These are phyloP conservation scores for Kodamaea jinghongensis DNA, from an alignment of 805 yeast species.

Conservation along the genomic window DNA sequence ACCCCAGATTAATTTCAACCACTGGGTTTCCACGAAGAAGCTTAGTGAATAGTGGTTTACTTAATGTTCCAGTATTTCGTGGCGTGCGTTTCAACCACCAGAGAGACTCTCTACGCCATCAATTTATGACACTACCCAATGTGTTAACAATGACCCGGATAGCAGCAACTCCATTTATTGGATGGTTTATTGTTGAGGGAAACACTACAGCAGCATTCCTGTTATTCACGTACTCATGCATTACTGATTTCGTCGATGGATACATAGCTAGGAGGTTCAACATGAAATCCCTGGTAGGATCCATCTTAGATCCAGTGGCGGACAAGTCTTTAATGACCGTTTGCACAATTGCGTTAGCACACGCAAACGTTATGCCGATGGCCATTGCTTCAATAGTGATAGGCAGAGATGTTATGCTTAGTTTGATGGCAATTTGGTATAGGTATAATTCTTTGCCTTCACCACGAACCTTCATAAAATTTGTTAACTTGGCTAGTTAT, in stretches of 20 bases:
- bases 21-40: too few relatives aligned
- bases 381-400: conserved; percentile 65
- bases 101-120: not conserved
- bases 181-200: conserved; percentile 67
- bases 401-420: conserved; percentile 79
- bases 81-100: not conserved
- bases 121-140: conserved; percentile 58
- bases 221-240: conserved; percentile 77
- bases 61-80: too few relatives aligned
- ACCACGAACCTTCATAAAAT: conserved; percentile 70
- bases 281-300: conserved; percentile 78
- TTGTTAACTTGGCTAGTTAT: conserved; percentile 67
- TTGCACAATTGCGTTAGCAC: conserved; percentile 73
- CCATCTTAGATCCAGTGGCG: conserved; percentile 92
- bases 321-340: conserved; percentile 89
- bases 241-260: conserved; percentile 93
- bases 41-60: too few relatives aligned
- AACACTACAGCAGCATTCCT: conserved; percentile 64
- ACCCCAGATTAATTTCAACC: too few relatives aligned
- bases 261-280: conserved; percentile 80
- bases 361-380: conserved; percentile 64
- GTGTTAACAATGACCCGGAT: conserved; percentile 77
- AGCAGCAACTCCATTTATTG: conserved; percentile 80
- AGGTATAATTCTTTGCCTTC: conserved; percentile 71
- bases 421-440: conserved; percentile 66